Evolutionary conservation across 129 eudicot species (phyloP), one percentile per base, ranked within the genome.

Genomic region (Lactuca saligna): DNA sequence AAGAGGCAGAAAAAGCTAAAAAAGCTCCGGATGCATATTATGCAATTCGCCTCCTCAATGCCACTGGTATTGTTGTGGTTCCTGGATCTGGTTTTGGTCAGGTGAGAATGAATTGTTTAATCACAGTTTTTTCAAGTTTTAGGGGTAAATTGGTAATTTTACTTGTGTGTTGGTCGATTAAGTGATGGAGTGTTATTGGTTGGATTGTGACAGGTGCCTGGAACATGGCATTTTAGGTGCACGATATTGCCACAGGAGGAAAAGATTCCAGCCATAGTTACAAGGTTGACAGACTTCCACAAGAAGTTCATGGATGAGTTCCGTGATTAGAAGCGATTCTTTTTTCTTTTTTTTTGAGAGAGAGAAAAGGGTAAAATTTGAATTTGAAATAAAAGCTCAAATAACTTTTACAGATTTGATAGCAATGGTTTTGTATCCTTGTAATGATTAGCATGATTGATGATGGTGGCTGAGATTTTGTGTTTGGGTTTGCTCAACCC

Each of bases 211-310:
- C 55, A 90, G 96, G 97, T 89, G 6, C 95, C 95, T 7, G 98
- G 95, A 42, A 89, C 96, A 2, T 93, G 98, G 98, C 98, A 93
- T 75, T 74, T 93, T 68, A 83, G 98, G 83, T 84, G 92, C 87
- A 93, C 98, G 15, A 93, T 93, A 77, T 82, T 93, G 73, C 98
- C 98, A 15, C 98, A 85, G 35, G 98, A 93, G 88, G 98, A 93
- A 9, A 93, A 86, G 76, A 93, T 93, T 46, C 97, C 97, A 7
- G 96, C 90, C 17, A 65, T 93, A 2, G 89, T 93, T 20, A 37
- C 86, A 35, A 90, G 89, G 44, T 78, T 89, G 69, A 89, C 91
- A 6, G 90, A 83, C 1, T 93, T 89, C 74, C 98, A 93, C 80
- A 80, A 85, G 73, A 62, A 50, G 54, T 86, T 93, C 86, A 86